Evolutionary conservation across 1,139 yeast species (phyloP).

Genomic region (Protomyces macrosporus): DNA sequence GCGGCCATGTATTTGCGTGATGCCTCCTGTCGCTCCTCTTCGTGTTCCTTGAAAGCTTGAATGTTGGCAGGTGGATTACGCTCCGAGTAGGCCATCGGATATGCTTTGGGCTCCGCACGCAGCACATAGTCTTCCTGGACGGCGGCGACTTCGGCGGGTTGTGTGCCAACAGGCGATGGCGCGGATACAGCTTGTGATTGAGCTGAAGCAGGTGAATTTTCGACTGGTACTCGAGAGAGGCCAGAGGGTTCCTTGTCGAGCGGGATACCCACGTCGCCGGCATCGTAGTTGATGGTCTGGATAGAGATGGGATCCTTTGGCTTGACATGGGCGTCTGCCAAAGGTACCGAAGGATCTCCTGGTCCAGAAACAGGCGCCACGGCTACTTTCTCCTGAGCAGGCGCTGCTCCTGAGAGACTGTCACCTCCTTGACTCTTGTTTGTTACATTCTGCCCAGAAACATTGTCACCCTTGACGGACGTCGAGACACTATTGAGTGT

Average conservation of each 20-base stretch:
- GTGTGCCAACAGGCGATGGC: neutral
- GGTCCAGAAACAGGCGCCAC: too few relatives aligned
- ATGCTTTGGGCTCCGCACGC: slow-evolving; percentile 4
- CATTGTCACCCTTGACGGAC: too few relatives aligned
- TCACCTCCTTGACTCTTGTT: neutral
- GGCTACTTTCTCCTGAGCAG: too few relatives aligned
- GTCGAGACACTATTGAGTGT: too few relatives aligned
- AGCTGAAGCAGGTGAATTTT: neutral
- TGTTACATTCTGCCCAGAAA: too few relatives aligned
- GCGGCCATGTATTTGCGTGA: slow-evolving; percentile 11
- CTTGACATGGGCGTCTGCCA: neutral
- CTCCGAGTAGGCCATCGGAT: slow-evolving; percentile 17
- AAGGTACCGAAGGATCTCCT: neutral
- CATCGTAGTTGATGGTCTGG: slow-evolving; percentile 1
- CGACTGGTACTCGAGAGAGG: neutral
- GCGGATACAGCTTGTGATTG: neutral
- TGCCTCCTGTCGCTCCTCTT: slow-evolving; percentile 3
- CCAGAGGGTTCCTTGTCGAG: neutral
- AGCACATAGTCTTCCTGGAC: neutral
- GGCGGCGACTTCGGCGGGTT: neutral
- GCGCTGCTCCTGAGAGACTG: neutral
- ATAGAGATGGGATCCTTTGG: neutral
- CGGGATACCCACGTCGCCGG: neutral
- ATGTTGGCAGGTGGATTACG: slow-evolving; percentile 18
- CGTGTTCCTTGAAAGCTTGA: neutral